Conservation (phyloP, 805 yeast species). For the Lachancea sp. region DNA sequence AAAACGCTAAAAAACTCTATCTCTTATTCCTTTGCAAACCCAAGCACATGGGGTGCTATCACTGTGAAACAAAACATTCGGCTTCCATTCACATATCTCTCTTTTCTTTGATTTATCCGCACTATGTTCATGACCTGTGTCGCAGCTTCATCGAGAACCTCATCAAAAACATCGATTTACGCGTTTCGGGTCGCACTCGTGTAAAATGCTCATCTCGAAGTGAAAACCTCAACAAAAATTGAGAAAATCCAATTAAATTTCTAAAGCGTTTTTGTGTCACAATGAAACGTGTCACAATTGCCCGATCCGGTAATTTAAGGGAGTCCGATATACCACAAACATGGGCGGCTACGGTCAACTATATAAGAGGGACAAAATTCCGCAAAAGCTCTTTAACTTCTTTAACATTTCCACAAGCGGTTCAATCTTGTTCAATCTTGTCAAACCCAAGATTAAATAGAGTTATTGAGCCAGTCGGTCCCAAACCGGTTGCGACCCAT, state of each 20-base stretch:
- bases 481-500: too few relatives aligned
- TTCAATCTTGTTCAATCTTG: too few relatives aligned
- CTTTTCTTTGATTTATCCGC: too few relatives aligned
- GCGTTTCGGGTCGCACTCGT: neutral
- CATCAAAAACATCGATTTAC: too few relatives aligned
- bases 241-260: neutral
- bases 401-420: too few relatives aligned
- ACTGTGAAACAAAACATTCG: too few relatives aligned
- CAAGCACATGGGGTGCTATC: too few relatives aligned
- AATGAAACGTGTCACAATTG: conserved; percentile 1
- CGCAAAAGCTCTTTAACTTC: neutral
- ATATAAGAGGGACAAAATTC: conserved; percentile 1
- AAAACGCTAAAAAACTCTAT: too few relatives aligned
- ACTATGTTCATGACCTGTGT: neutral
- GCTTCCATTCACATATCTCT: too few relatives aligned
- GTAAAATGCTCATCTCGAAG: neutral
- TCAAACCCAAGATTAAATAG: too few relatives aligned
- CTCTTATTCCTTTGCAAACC: too few relatives aligned
- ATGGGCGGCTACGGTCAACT: conserved; percentile 5
- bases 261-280: conserved; percentile 2
- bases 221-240: conserved; percentile 2
- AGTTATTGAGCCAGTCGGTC: too few relatives aligned
- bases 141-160: neutral
- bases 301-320: conserved; percentile 5
- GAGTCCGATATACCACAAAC: neutral